Evolutionary conservation across 2,329 filamentous ascomycete species (phyloP), one percentile per base, ranked within the genome.

Genomic region (Trichoderma afroharzianum): DNA sequence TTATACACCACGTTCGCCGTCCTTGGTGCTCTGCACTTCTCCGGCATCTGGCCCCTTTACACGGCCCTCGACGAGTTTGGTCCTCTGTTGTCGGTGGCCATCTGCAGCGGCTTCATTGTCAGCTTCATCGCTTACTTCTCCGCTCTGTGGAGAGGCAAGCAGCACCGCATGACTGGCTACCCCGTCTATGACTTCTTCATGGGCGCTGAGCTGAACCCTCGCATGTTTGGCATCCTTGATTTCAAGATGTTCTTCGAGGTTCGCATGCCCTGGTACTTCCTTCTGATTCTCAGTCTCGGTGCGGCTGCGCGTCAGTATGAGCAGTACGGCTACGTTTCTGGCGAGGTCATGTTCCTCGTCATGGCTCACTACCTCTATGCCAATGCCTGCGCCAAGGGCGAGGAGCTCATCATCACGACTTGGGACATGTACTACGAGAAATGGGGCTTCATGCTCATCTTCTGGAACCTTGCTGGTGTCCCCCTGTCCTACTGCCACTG

Each of bases 351-450:
- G 74, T 96, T 97, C 84, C 83, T 97, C 57, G 83, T 97, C 75
- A 91, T 97, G 88, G 95, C 94, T 1, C 94, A 97, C 82, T 97
- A 92, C 83, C 87, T 97, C 59, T 97, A 97, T 78, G 93, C 94
- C 79, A 96, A 97, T 81, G 94, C 94, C 68, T 97, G 94, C 84
- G 90, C 91, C 76, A 97, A 97, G 85, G 95, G 92, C 62, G 94
- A 97, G 83, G 93, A 97, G 82, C 88, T 94, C 79, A 97, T 97
- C 81, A 88, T 94, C 72, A 92, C 92, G 9, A 96, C 93, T 63
- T 97, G 94, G 92, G 94, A 97, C 78, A 97, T 97, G 92, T 97
- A 97, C 85, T 95, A 94, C 77, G 94, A 97, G 86, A 97, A 97
- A 84, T 95, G 93, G 89, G 94, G 94, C 67, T 97, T 97, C 85